These are phyloP conservation scores for Dysphania ambrosioides DNA, from an alignment of 148 eudicot genomes.

Conservation along the genomic window DNA sequence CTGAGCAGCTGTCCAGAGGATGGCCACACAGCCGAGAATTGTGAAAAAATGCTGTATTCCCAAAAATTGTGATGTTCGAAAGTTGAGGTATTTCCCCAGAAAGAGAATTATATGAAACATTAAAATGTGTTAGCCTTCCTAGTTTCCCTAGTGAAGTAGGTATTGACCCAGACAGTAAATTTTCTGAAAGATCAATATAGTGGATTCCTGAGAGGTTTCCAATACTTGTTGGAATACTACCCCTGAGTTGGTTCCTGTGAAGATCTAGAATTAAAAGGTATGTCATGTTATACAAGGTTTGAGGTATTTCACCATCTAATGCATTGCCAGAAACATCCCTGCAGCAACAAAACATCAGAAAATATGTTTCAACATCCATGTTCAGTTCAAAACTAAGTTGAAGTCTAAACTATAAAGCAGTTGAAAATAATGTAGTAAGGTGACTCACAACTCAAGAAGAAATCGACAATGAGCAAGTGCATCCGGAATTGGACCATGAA, in stretches of 20 bases:
- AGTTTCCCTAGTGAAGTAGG: conserved; percentile 58
- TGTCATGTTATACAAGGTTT: conserved; percentile 67
- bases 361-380: conserved; percentile 22
- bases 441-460: conserved; percentile 92
- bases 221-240: conserved; percentile 58
- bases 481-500: conserved; percentile 64
- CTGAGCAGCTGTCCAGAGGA: conserved; percentile 42
- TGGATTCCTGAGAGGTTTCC: conserved; percentile 57
- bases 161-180: conserved; percentile 67
- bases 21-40: conserved; percentile 68
- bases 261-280: conserved; percentile 72
- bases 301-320: conserved; percentile 80
- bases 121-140: conserved; percentile 55
- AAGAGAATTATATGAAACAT: conserved; percentile 70
- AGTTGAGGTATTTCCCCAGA: conserved; percentile 66
- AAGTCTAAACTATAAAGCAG: conserved; percentile 1
- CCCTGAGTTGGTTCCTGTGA: conserved; percentile 60
- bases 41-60: conserved; percentile 61
- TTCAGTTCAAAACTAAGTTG: conserved; percentile 20
- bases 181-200: conserved; percentile 68
- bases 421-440: not conserved
- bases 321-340: conserved; percentile 89
- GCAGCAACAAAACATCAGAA: conserved; percentile 39
- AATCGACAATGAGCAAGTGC: conserved; percentile 67
- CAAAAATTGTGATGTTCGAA: conserved; percentile 53